Conservation (phyloP, 352 stramenopile species). For the Pythium biforme region DNA sequence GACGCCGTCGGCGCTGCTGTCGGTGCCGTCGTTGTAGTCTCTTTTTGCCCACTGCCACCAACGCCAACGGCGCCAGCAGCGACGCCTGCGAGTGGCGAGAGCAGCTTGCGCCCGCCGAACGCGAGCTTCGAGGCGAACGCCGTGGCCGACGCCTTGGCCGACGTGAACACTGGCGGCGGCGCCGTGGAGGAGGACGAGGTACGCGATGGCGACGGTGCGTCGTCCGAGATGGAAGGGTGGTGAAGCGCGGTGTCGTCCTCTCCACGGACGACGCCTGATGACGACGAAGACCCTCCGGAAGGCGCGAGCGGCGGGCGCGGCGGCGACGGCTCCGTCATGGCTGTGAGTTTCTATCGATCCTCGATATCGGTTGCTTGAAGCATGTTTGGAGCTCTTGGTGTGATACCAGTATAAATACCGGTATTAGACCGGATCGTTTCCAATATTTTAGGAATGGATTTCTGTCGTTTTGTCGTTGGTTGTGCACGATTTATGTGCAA, state of each 20-base stretch:
- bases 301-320: constrained; percentile 7
- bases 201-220: constrained; percentile 22
- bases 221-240: constrained; percentile 25
- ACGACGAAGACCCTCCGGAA: not conserved
- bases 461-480: not conserved
- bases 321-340: constrained; percentile 1
- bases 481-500: constrained; percentile 13
- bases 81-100: constrained; percentile 41
- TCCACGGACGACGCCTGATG: not conserved
- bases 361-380: constrained; percentile 4
- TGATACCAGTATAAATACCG: not conserved
- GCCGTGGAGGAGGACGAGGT: constrained; percentile 24
- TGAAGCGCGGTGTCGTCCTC: constrained; percentile 20
- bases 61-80: not conserved
- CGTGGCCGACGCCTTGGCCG: constrained; percentile 52
- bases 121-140: constrained; percentile 50
- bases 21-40: too few relatives aligned
- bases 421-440: not conserved
- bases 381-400: not conserved
- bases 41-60: not conserved
- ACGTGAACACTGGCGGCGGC: constrained; percentile 31
- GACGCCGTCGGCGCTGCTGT: not conserved
- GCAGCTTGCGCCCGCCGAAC: constrained; percentile 48
- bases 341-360: not conserved
- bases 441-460: constrained; percentile 7